Conservation (phyloP, 208 protist genomes). For the Leishmania turanica region DNA sequence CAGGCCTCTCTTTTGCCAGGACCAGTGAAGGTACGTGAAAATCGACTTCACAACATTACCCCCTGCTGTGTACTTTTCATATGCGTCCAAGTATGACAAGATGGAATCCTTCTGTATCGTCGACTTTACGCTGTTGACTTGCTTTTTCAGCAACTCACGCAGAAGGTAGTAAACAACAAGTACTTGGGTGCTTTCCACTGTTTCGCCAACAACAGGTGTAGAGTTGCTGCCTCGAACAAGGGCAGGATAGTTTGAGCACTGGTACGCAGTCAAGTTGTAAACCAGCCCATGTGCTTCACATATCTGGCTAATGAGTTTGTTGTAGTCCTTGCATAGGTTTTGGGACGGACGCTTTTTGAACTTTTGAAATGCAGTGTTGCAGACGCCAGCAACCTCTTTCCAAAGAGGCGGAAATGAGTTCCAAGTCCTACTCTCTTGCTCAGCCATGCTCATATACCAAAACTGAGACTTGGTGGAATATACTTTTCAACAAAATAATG, state of each 20-base stretch:
- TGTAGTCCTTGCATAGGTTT: slow-evolving; percentile 45
- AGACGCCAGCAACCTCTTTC: slow-evolving; percentile 36
- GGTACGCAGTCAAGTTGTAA: slow-evolving; percentile 57
- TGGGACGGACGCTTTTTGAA: slow-evolving; percentile 33
- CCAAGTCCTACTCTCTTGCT: slow-evolving; percentile 7
- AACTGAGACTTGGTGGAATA: neutral
- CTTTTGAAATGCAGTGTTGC: slow-evolving; percentile 34
- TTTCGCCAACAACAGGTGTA: slow-evolving; percentile 55
- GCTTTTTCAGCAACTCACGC: slow-evolving; percentile 70
- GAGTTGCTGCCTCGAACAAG: slow-evolving; percentile 56
- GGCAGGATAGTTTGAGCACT: slow-evolving; percentile 67
- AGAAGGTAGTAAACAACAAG: slow-evolving; percentile 85
- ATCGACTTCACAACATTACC: slow-evolving; percentile 68
- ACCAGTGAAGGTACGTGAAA: slow-evolving; percentile 87
- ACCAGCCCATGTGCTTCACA: slow-evolving; percentile 51
- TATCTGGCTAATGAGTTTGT: slow-evolving; percentile 41
- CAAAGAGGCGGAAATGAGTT: slow-evolving; percentile 42
- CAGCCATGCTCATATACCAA: neutral
- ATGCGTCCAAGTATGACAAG: slow-evolving; percentile 58
- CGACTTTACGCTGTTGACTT: slow-evolving; percentile 41
- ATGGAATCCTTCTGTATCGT: slow-evolving; percentile 33
- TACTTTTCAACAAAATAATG: neutral
- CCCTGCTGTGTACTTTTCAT: slow-evolving; percentile 65
- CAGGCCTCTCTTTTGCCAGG: slow-evolving; percentile 77
- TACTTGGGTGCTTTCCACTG: slow-evolving; percentile 71